Percentiles rank a stretch among this genome's conserved stretches.
Conservation (phyloP, 2,329 filamentous ascomycete genomes). For the Leptosphaerulina australis region DNA sequence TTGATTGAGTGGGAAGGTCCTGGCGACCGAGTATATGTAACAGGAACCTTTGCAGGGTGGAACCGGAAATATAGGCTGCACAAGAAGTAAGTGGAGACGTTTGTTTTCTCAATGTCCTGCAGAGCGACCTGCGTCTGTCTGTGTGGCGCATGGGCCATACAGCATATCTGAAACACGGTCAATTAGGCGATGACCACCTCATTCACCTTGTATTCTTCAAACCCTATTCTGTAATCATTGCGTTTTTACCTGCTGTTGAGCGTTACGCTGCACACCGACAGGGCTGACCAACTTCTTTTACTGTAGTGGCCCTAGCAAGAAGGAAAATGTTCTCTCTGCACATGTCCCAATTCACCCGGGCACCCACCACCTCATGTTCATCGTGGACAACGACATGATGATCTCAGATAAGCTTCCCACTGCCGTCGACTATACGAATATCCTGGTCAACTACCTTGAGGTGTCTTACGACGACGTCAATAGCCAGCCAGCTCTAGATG, state of each 20-base stretch:
- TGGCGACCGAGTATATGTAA: conserved; percentile 93
- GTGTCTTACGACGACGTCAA: conserved; percentile 76
- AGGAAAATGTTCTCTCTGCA: conserved; percentile 70
- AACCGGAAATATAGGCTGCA: conserved; percentile 89
- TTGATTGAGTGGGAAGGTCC: conserved; percentile 82
- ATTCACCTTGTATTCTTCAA: conserved; percentile 20
- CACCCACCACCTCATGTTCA: conserved; percentile 95
- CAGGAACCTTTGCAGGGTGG: conserved; percentile 97
- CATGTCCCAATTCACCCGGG: conserved; percentile 85
- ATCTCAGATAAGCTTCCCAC: conserved; percentile 87
- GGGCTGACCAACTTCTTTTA: conserved; percentile 10
- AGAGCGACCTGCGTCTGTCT: conserved; percentile 24
- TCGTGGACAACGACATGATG: conserved; percentile 92
- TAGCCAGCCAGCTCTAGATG: conserved; percentile 20
- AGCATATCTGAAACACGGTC: conserved; percentile 25
- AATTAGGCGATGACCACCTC: conserved; percentile 19
- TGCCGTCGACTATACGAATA: conserved; percentile 96
- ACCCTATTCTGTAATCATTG: conserved; percentile 17
- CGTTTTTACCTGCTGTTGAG: conserved; percentile 19
- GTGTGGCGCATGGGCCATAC: conserved; percentile 29
- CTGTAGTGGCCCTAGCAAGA: conserved; percentile 50
- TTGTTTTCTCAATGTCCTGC: conserved; percentile 32
- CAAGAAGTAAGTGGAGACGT: conserved; percentile 69
- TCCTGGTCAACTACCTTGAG: conserved; percentile 97
- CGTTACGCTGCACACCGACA: conserved; percentile 45